phyloP scores from a whole-genome alignment of 140 eudicot species.

The Ambrosia hybrid region DNA sequence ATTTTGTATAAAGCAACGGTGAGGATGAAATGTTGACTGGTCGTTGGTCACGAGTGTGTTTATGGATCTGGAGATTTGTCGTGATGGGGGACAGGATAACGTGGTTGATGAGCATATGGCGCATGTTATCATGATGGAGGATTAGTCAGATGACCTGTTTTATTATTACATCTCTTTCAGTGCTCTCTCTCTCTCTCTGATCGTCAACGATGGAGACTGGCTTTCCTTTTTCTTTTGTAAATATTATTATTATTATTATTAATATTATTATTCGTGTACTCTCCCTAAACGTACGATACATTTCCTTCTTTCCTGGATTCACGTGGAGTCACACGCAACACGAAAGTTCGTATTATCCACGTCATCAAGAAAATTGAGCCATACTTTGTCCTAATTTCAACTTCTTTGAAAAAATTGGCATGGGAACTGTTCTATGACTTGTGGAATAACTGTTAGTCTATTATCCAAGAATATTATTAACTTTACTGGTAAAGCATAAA shows the following conservation, averaged over 20 bases:
- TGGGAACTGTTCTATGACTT: background rate
- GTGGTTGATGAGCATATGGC: slow-evolving; percentile 37
- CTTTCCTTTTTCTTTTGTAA: slow-evolving; percentile 10
- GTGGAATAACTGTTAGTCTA: no score
- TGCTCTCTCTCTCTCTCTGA: background rate
- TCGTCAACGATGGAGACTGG: slow-evolving; percentile 15
- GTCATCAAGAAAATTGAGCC: background rate
- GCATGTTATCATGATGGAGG: slow-evolving; percentile 30
- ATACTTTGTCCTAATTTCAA: slow-evolving; percentile 16
- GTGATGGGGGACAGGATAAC: slow-evolving; percentile 35
- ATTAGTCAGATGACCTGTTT: slow-evolving; percentile 13
- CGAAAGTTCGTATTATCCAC: slow-evolving; percentile 16
- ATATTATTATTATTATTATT: background rate
- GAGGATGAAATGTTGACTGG: slow-evolving; percentile 23
- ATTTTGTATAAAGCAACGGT: background rate
- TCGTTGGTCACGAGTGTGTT: slow-evolving; percentile 22
- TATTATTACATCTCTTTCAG: slow-evolving; percentile 20
- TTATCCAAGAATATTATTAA: no score
- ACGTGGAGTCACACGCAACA: slow-evolving; percentile 20
- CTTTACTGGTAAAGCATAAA: no score
- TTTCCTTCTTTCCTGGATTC: slow-evolving; percentile 8
- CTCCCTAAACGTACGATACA: slow-evolving; percentile 2
- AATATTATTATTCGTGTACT: slow-evolving; percentile 11
- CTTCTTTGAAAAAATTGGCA: background rate
- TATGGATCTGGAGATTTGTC: slow-evolving; percentile 36